These are phyloP conservation scores for Raphanus hybrid DNA, from an alignment of 441 rosid species.

Conservation along the genomic window DNA sequence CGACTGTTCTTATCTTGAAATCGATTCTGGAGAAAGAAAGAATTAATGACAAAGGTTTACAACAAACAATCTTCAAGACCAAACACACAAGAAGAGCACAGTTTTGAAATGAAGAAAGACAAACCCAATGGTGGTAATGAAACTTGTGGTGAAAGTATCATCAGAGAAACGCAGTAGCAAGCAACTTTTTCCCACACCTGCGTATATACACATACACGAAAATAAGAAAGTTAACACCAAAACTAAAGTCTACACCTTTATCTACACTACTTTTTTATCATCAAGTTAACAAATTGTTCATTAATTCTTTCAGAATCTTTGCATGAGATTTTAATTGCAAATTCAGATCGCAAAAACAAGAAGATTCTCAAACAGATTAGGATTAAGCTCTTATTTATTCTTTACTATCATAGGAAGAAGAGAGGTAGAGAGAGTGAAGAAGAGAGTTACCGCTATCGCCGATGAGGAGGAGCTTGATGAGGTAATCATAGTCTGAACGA, in stretches of 20 bases:
- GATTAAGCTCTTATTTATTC: not conserved
- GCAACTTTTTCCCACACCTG: slow-evolving; percentile 91
- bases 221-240: not conserved
- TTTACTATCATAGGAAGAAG: not conserved
- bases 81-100: not conserved
- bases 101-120: slow-evolving; percentile 10
- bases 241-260: not conserved
- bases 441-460: slow-evolving; percentile 47
- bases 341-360: slow-evolving; percentile 28
- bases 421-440: too few species aligned
- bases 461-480: slow-evolving; percentile 47
- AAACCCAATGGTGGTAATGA: slow-evolving; percentile 84
- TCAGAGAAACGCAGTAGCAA: slow-evolving; percentile 80
- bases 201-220: not conserved
- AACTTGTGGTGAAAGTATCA: slow-evolving; percentile 86
- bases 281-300: not conserved
- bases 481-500: slow-evolving; percentile 48
- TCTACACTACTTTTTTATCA: not conserved
- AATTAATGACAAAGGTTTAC: not conserved
- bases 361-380: not conserved
- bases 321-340: not conserved
- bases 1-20: slow-evolving; percentile 57
- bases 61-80: slow-evolving; percentile 8
- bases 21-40: slow-evolving; percentile 42
- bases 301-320: not conserved